These are phyloP conservation scores for Candida sp. DNA, from an alignment of 1,139 yeast species.

Conservation along the genomic window DNA sequence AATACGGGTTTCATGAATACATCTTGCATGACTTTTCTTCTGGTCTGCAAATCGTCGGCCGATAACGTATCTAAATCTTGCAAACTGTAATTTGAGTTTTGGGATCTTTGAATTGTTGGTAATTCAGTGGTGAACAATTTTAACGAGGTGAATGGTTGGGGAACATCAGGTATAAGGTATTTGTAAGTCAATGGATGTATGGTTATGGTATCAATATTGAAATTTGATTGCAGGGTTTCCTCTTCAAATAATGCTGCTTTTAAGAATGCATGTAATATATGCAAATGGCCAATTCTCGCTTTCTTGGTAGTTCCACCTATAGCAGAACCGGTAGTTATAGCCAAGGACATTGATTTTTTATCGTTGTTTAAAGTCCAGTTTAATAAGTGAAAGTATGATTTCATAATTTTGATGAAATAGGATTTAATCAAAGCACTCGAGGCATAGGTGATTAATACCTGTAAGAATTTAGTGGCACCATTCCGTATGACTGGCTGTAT, in stretches of 20 bases:
- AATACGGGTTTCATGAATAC: constrained; percentile 48
- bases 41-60: constrained; percentile 59
- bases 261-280: constrained; percentile 41
- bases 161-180: constrained; percentile 49
- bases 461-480: constrained; percentile 64
- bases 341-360: constrained; percentile 42
- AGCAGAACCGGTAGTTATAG: constrained; percentile 42
- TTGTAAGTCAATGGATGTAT: constrained; percentile 45
- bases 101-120: constrained; percentile 10
- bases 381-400: constrained; percentile 53
- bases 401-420: constrained; percentile 57
- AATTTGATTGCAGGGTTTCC: neutral
- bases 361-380: constrained; percentile 55
- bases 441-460: constrained; percentile 45
- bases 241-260: constrained; percentile 31
- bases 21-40: constrained; percentile 54
- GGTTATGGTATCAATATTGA: constrained; percentile 10
- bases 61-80: constrained; percentile 31
- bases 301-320: constrained; percentile 36
- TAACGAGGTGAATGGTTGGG: constrained; percentile 61
- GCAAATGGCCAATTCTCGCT: constrained; percentile 41
- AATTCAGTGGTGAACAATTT: constrained; percentile 46
- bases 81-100: constrained; percentile 25
- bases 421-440: constrained; percentile 51
- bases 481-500: constrained; percentile 70